Percentiles rank a stretch among this genome's conserved stretches.
Conservation (phyloP, 2,329 filamentous ascomycete genomes). For the Sarocladium brachiariae region DNA sequence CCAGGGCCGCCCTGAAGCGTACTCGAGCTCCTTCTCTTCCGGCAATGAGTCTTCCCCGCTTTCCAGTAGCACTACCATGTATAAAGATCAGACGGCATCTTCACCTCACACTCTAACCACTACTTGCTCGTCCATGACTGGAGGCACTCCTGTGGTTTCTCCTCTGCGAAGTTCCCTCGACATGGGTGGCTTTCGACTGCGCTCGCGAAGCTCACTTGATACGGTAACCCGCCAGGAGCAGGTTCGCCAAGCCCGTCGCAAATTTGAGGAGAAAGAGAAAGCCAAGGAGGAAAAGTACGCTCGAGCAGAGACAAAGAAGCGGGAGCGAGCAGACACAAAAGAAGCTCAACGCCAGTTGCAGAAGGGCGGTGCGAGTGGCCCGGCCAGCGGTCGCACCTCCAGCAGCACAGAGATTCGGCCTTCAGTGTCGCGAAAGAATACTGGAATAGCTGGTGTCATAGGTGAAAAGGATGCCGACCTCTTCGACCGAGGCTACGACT, state of each 20-base stretch:
- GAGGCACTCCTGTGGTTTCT: slow-evolving; percentile 32
- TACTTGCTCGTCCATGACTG: slow-evolving; percentile 20
- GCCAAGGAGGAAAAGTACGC: slow-evolving; percentile 57
- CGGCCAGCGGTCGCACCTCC: slow-evolving; percentile 26
- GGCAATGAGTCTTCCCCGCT: slow-evolving; percentile 29
- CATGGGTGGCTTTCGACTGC: slow-evolving; percentile 48
- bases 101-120: slow-evolving; percentile 17
- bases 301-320: slow-evolving; percentile 49
- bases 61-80: slow-evolving; percentile 20
- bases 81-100: slow-evolving; percentile 1
- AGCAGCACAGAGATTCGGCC: slow-evolving; percentile 24
- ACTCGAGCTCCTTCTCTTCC: slow-evolving; percentile 22
- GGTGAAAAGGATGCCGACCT: neutral
- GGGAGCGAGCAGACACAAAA: slow-evolving; percentile 51
- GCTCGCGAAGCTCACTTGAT: slow-evolving; percentile 54
- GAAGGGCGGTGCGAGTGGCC: slow-evolving; percentile 30
- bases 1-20: slow-evolving; percentile 42
- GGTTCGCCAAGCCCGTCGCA: slow-evolving; percentile 53
- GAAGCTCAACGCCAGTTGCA: slow-evolving; percentile 42
- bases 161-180: slow-evolving; percentile 55
- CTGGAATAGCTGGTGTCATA: slow-evolving; percentile 10
- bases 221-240: slow-evolving; percentile 47
- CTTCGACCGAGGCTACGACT: slow-evolving; percentile 8
- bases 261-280: slow-evolving; percentile 55
- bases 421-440: slow-evolving; percentile 22